Conservation (phyloP, 495 filamentous ascomycete species). For the Sporormia fimetaria region DNA sequence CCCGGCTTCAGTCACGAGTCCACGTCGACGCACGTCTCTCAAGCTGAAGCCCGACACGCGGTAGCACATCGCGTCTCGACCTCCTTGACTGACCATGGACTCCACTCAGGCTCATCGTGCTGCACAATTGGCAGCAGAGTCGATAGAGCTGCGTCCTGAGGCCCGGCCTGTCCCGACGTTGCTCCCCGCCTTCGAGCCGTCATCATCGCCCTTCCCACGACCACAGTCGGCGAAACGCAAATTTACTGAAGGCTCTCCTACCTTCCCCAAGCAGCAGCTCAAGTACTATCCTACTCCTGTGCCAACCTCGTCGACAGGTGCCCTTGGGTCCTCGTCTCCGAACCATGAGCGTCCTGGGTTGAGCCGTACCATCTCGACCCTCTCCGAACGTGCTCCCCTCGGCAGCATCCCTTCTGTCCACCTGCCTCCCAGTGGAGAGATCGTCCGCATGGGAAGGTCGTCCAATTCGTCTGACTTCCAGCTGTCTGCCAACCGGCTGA, state of each 20-base stretch:
- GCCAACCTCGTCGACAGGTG: constrained; percentile 84
- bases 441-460: constrained; percentile 75
- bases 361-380: constrained; percentile 51
- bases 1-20: no score
- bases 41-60: constrained; percentile 15
- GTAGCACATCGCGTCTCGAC: constrained; percentile 14
- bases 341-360: constrained; percentile 42
- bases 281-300: constrained; percentile 80
- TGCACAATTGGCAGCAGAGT: constrained; percentile 7
- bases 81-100: constrained; percentile 14
- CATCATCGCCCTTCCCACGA: constrained; percentile 64
- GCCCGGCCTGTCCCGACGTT: constrained; percentile 44
- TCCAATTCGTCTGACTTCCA: constrained; percentile 88
- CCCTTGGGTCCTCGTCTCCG: constrained; percentile 80
- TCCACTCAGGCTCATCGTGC: constrained; percentile 7
- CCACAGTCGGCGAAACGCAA: constrained; percentile 40
- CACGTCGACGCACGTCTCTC: constrained; percentile 5
- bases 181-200: constrained; percentile 89
- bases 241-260: constrained; percentile 34
- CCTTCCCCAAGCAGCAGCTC: constrained; percentile 57
- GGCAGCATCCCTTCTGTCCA: constrained; percentile 67
- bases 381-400: constrained; percentile 76
- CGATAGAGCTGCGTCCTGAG: constrained; percentile 7
- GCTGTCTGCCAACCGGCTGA: constrained; percentile 76
- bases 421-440: constrained; percentile 72